Base-by-base conservation (phyloP, 1,139 yeast genomes). In the Sugiyamaella grinbergsii region DNA sequence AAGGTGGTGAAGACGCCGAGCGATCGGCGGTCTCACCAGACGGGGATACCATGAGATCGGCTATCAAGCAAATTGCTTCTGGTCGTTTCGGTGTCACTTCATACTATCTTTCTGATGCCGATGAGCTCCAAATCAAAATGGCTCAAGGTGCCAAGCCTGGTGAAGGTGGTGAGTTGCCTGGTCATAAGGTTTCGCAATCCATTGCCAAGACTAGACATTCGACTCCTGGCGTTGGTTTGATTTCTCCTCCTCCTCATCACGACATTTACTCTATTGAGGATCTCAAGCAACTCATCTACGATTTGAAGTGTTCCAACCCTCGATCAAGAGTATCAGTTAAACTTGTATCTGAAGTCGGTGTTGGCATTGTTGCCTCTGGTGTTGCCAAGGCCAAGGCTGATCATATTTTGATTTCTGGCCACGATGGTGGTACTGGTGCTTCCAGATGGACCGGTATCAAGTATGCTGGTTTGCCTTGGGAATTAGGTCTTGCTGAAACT, bases 111-210 rank as follows among this genome's bases (percentile, higher is more conserved):
- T 83, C 96, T 31, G 98, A 93, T 72, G 96, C 98, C 40, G 98
- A 93, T 66, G 98, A 93, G 74, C 81, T 93, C 59, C 98, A 93
- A 73, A 93, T 93, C 69, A 93, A 93, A 74, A 90, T 93, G 94
- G 98, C 98, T 7, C 98, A 93, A 73, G 98, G 98, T 73, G 98
- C 98, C 51, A 93, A 93, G 73, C 98, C 98, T 7, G 98, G 98
- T 76, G 98, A 93, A 76, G 98, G 98, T 77, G 98, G 98, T 79
- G 98, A 93, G 71, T 77, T 93, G 61, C 97, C 98, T 41, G 97
- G 96, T 55, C 86, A 87, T 74, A 93, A 93, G 72, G 98, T 93
- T 44, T 81, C 94, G 37, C 81, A 78, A 50, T 81, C 81, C 47
- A 93, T 93, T 73, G 98, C 96, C 51, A 89, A 86, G 72, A 91